Evolutionary conservation across 805 yeast genomes (phyloP), one percentile per base, ranked within the genome.

Genomic region (Phaffomyces opuntiae): DNA sequence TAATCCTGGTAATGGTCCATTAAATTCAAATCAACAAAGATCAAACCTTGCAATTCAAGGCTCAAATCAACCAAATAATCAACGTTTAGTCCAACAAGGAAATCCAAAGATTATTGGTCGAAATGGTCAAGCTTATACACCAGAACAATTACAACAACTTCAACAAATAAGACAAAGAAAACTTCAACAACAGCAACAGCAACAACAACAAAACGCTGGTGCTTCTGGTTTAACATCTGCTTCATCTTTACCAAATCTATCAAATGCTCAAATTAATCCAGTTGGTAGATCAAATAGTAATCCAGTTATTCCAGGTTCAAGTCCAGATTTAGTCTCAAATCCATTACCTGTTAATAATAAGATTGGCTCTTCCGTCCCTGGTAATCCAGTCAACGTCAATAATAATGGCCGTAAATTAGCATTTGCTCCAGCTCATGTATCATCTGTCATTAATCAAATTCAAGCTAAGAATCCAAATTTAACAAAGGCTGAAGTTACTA

Each of bases 401-500:
- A 44, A 39, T 14, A 41, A 48, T 45, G 53, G 48, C 4, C 54
- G 53, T 27, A 54, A 54, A 39, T 26, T 45, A 9, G 40, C 51
- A 38, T 75, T 79, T 60, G 74, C 80, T 0, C 78, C 81, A 13
- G 76, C 80, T 1, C 87, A 13, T 32, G 3, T 25, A 26, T 9
- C 40, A 9, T 81, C 84, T 1, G 73, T 12, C 13, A 39, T 29
- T 47, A 42, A 19, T 45, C 38, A 38, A 35, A 17, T 32, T 24
- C 46, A 38, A 35, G 64, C 73, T n/a, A 80, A 80, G 53, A 76
- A 81, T 57, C 88, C 88, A 2, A 74, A 70, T 31, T 64, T 80
- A 57, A 68, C 78, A 11, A 79, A 79, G 49, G 82, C 77, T 46
- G 83, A 81, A 54, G 85, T 81, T 1, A 78, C 83, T 3, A 74